Evolutionary conservation across 2,329 filamentous ascomycete genomes (phyloP).

Genomic region (Hymenoscyphus fructigenus): DNA sequence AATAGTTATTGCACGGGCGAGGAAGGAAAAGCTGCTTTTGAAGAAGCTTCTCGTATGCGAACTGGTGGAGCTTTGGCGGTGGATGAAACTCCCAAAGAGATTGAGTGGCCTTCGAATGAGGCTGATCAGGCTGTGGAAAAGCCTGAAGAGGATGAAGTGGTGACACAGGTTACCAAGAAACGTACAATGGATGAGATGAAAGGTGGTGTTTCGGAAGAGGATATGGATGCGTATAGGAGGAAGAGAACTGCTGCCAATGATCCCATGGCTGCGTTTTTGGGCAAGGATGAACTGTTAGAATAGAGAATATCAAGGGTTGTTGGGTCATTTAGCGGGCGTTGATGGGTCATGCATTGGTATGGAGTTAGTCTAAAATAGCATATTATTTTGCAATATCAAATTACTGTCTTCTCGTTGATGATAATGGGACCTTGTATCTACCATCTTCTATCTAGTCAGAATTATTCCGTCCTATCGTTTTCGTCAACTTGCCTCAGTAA

Average conservation of each 20-base stretch:
- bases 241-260: slow-evolving; percentile 74
- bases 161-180: slow-evolving; percentile 54
- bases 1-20: slow-evolving; percentile 98
- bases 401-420: too few species aligned
- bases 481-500: too few species aligned
- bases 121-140: slow-evolving; percentile 33
- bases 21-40: slow-evolving; percentile 77
- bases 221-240: slow-evolving; percentile 81
- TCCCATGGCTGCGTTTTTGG: slow-evolving; percentile 81
- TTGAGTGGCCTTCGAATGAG: slow-evolving; percentile 31
- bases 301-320: slow-evolving; percentile 25
- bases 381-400: too few species aligned
- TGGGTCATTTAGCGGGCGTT: slow-evolving; percentile 6
- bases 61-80: slow-evolving; percentile 42
- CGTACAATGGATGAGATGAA: slow-evolving; percentile 77
- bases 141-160: slow-evolving; percentile 28
- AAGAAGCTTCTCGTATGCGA: slow-evolving; percentile 67
- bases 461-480: too few species aligned
- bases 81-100: slow-evolving; percentile 32
- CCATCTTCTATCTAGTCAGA: too few species aligned
- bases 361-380: too few species aligned
- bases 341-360: neutral
- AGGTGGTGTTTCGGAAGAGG: slow-evolving; percentile 74
- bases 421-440: too few species aligned
- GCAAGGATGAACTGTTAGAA: slow-evolving; percentile 65